Evolutionary conservation across 345 rosid genomes (phyloP).

Genomic region (Citropsis articulata): DNA sequence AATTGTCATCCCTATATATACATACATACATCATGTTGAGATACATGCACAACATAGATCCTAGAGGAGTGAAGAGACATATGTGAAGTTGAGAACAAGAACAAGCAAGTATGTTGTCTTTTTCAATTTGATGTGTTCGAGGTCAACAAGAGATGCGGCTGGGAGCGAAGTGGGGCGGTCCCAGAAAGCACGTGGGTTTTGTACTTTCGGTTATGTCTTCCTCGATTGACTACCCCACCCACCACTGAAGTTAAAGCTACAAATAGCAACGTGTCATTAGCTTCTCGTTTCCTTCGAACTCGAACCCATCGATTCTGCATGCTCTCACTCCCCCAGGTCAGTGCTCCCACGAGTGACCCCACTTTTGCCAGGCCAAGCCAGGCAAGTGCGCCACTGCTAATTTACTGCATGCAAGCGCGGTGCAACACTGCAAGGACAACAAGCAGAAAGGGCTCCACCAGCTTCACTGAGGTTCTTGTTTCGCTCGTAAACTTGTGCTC

Average conservation of each 20-base stretch:
- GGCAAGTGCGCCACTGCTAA: too few species aligned
- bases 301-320: neutral
- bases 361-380: too few species aligned
- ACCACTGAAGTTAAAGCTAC: neutral
- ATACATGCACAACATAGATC: too few species aligned
- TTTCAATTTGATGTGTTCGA: neutral
- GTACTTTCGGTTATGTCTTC: neutral
- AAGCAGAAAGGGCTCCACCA: neutral
- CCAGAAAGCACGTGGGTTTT: neutral
- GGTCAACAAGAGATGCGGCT: neutral
- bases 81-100: too few species aligned
- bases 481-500: neutral
- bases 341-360: too few species aligned
- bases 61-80: too few species aligned
- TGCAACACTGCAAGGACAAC: too few species aligned
- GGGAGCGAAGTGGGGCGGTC: neutral
- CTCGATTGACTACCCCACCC: neutral
- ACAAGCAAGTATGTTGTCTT: neutral
- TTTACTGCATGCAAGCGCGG: too few species aligned
- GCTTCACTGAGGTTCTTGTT: neutral
- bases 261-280: neutral
- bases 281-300: neutral
- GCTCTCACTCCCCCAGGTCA: neutral
- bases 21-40: too few species aligned
- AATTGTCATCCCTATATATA: too few species aligned